Percentiles rank a stretch among this genome's conserved stretches.
Evolutionary conservation across 768 basidiomycete genomes (phyloP).

Genomic region (Podaxis mareebaensis): DNA sequence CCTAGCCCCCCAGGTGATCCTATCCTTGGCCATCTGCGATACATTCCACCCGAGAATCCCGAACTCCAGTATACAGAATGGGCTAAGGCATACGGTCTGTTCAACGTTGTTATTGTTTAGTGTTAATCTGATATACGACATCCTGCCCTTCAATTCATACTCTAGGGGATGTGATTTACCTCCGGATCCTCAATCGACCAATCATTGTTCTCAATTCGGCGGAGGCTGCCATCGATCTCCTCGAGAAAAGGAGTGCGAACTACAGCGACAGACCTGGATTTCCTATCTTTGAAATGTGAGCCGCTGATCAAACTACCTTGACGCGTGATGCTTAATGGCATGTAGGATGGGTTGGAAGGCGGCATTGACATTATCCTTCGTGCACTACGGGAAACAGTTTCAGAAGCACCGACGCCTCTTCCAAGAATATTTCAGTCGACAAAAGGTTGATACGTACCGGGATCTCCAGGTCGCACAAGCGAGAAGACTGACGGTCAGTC

Average conservation of each 20-base stretch:
- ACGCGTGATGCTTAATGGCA: background rate
- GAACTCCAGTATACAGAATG: background rate
- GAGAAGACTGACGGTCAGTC: background rate
- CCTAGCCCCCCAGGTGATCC: slow-evolving; percentile 2
- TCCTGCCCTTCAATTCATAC: background rate
- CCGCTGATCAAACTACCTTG: too few relatives aligned
- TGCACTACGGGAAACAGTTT: background rate
- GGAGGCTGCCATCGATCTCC: slow-evolving; percentile 20
- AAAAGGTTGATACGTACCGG: background rate
- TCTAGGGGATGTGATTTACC: slow-evolving; percentile 10
- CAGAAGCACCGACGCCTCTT: slow-evolving; percentile 12
- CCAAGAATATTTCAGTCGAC: background rate
- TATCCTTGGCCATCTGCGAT: background rate
- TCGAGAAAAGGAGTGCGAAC: slow-evolving; percentile 21
- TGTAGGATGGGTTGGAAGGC: slow-evolving; percentile 1
- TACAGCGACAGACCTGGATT: slow-evolving; percentile 15
- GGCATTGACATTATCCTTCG: background rate
- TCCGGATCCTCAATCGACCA: slow-evolving; percentile 2
- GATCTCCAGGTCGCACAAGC: background rate
- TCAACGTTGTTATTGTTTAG: too few relatives aligned
- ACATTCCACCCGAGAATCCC: background rate
- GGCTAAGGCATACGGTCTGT: slow-evolving; percentile 5
- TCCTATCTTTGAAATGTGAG: slow-evolving; percentile 6
- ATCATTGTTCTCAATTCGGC: slow-evolving; percentile 20
- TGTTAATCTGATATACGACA: background rate